Evolutionary conservation across 2,329 filamentous ascomycete species (phyloP).

Genomic region (Beauveria medogensis): DNA sequence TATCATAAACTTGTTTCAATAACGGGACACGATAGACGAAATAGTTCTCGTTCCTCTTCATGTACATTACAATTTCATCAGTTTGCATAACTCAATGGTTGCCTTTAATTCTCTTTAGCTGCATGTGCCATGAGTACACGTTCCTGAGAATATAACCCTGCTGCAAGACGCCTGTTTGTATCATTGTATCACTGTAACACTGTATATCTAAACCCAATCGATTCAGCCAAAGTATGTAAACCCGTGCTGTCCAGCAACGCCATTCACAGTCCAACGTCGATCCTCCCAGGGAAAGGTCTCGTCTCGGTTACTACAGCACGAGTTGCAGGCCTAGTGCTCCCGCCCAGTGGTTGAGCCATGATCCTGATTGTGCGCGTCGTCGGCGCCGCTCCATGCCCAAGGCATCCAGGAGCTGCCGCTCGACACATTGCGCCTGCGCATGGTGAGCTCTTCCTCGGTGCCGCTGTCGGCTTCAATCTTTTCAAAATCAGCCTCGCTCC

Average conservation of each 20-base stretch:
- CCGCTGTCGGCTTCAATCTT: conserved; percentile 72
- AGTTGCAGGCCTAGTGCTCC: conserved; percentile 24
- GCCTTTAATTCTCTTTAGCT: neutral
- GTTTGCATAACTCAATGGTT: neutral
- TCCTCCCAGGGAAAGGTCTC: neutral
- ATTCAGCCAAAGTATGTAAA: conserved; percentile 8
- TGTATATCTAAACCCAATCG: neutral
- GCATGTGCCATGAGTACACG: too few relatives aligned
- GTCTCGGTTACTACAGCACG: neutral
- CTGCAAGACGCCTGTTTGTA: neutral
- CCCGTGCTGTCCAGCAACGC: conserved; percentile 10
- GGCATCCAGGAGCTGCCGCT: conserved; percentile 36
- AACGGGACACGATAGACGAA: too few relatives aligned
- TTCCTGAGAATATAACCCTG: neutral
- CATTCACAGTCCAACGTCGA: conserved; percentile 10
- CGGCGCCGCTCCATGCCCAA: conserved; percentile 34
- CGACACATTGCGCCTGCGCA: conserved; percentile 25
- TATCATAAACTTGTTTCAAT: too few relatives aligned
- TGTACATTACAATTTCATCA: too few relatives aligned
- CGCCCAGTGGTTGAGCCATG: conserved; percentile 30
- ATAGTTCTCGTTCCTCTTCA: too few relatives aligned
- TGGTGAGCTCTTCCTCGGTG: conserved; percentile 41
- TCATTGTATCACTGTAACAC: neutral
- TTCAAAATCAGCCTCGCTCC: conserved; percentile 83
- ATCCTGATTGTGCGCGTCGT: conserved; percentile 13